These are phyloP conservation scores for Chiua sp. DNA, from an alignment of 1,284 basidiomycete species.

Conservation along the genomic window DNA sequence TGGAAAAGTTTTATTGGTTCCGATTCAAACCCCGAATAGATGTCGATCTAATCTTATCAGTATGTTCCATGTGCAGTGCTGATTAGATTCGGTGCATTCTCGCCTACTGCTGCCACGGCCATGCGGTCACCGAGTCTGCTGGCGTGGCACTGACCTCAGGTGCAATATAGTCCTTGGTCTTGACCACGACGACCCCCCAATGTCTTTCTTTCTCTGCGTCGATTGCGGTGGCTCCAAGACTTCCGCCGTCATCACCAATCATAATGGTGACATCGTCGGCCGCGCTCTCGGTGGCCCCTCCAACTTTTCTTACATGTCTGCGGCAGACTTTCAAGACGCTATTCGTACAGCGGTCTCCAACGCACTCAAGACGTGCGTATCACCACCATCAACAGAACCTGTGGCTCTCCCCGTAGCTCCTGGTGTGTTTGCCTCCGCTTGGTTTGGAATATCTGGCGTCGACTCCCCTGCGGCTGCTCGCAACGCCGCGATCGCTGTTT, in stretches of 20 bases:
- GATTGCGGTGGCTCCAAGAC: conserved; percentile 88
- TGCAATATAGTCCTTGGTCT: neutral
- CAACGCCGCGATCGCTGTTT: conserved; percentile 55
- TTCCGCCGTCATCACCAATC: conserved; percentile 65
- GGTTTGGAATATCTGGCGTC: conserved; percentile 80
- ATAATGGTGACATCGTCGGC: conserved; percentile 60
- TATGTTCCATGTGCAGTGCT: neutral
- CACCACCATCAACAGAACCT: conserved; percentile 38
- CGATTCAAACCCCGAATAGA: neutral
- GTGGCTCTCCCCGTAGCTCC: conserved; percentile 46
- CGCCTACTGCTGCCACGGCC: neutral
- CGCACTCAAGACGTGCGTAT: conserved; percentile 55
- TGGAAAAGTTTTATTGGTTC: too few relatives aligned
- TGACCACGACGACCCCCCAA: conserved; percentile 18
- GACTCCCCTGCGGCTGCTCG: conserved; percentile 68
- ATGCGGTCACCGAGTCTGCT: neutral
- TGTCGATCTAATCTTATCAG: neutral
- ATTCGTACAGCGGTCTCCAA: conserved; percentile 54
- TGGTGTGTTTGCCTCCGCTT: conserved; percentile 62
- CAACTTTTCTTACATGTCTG: conserved; percentile 68
- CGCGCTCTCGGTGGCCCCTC: conserved; percentile 70
- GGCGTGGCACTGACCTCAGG: neutral
- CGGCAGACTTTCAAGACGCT: conserved; percentile 51
- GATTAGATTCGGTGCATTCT: neutral
- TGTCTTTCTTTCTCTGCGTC: conserved; percentile 75